phyloP scores from a whole-genome alignment of 139 green algal genomes.

The Closterium sp. region DNA sequence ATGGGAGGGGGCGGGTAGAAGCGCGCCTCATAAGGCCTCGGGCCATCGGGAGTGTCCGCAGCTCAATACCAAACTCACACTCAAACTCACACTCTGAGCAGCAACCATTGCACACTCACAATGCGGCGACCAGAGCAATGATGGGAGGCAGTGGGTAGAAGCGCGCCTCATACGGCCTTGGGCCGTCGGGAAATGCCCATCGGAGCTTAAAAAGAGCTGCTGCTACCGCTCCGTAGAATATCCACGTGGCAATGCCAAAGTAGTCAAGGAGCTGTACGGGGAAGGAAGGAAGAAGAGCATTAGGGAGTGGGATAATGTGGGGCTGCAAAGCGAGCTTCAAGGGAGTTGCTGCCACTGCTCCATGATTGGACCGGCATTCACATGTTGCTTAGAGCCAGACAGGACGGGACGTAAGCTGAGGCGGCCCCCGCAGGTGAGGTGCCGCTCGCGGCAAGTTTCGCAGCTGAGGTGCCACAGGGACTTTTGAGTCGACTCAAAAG shows the following conservation, averaged over 20 bases:
- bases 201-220: slow-evolving; percentile 20
- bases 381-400: too few species aligned
- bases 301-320: background rate
- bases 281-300: background rate
- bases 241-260: slow-evolving; percentile 27
- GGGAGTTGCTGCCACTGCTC: background rate
- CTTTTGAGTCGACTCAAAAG: too few species aligned
- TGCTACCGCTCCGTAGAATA: slow-evolving; percentile 23
- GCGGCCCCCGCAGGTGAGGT: too few species aligned
- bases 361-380: too few species aligned
- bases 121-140: too few species aligned
- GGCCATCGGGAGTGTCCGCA: too few species aligned
- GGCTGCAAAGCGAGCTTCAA: background rate
- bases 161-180: background rate
- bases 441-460: too few species aligned
- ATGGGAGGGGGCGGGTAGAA: background rate
- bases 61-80: too few species aligned
- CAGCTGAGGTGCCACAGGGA: too few species aligned
- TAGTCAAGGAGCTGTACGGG: slow-evolving; percentile 18
- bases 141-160: slow-evolving; percentile 3
- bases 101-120: too few species aligned
- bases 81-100: too few species aligned
- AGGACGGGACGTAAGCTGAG: too few species aligned
- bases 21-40: background rate
- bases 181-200: background rate